A percentile compares a stretch with the other conserved stretches of the same genome.
Evolutionary conservation across 768 basidiomycete species (phyloP).

Genomic region (Hericium rajendrae): DNA sequence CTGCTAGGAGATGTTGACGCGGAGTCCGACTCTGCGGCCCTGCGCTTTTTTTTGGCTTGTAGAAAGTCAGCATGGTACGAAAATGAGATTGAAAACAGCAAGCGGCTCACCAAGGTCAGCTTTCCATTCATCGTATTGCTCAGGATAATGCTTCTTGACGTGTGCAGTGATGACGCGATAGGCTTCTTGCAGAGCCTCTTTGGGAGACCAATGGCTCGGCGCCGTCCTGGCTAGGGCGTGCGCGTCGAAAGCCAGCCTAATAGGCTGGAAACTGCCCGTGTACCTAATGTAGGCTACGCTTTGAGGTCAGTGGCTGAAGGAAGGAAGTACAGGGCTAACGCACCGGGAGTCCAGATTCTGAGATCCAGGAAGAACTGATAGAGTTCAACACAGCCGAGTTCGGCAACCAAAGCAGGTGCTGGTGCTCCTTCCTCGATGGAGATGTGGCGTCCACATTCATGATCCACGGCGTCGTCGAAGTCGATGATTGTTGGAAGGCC

Average conservation of each 20-base stretch:
- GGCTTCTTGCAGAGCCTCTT: not conserved
- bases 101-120: no score
- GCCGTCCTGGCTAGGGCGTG: not conserved
- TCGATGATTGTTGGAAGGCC: not conserved
- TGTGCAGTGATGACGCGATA: not conserved
- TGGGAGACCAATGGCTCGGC: not conserved
- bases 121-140: no score
- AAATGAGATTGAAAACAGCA: no score
- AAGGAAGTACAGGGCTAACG: not conserved
- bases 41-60: no score
- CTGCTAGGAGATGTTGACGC: no score
- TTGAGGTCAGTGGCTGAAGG: not conserved
- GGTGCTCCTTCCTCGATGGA: not conserved
- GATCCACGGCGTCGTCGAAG: not conserved
- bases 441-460: not conserved
- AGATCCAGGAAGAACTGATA: not conserved
- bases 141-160: not conserved
- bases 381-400: not conserved
- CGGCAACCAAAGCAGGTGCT: not conserved
- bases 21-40: no score
- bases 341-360: not conserved
- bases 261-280: not conserved
- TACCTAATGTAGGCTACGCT: not conserved
- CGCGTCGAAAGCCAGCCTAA: not conserved
- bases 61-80: no score